These are phyloP conservation scores for Reutealis trisperma DNA, from an alignment of 345 rosid genomes.

Conservation along the genomic window DNA sequence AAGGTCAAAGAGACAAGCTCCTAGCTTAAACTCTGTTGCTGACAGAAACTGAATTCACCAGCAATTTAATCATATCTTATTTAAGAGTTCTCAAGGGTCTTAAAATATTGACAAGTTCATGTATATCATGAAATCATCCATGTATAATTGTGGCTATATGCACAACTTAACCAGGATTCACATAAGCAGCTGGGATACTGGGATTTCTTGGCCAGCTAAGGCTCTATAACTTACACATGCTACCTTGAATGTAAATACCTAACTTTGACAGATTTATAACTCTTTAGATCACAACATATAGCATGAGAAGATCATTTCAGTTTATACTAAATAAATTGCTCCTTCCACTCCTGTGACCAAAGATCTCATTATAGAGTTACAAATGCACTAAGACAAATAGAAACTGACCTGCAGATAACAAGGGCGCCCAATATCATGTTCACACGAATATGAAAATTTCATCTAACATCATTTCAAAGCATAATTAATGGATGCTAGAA, in stretches of 20 bases:
- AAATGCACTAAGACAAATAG: not conserved
- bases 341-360: not conserved
- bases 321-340: not conserved
- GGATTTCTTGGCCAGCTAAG: constrained; percentile 3
- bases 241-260: not conserved
- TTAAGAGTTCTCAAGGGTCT: not conserved
- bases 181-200: not conserved
- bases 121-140: not conserved
- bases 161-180: not conserved
- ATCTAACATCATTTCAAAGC: not conserved
- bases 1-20: not conserved
- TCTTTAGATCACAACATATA: not conserved
- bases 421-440: not conserved
- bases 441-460: not conserved
- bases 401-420: not conserved
- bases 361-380: too few species aligned
- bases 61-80: not conserved
- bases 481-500: not conserved
- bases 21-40: not conserved
- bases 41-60: not conserved
- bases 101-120: not conserved
- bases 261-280: not conserved
- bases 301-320: not conserved
- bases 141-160: not conserved
- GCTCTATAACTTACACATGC: not conserved